Conservation (phyloP, 129 eudicot genomes). For the Lactuca sativa region DNA sequence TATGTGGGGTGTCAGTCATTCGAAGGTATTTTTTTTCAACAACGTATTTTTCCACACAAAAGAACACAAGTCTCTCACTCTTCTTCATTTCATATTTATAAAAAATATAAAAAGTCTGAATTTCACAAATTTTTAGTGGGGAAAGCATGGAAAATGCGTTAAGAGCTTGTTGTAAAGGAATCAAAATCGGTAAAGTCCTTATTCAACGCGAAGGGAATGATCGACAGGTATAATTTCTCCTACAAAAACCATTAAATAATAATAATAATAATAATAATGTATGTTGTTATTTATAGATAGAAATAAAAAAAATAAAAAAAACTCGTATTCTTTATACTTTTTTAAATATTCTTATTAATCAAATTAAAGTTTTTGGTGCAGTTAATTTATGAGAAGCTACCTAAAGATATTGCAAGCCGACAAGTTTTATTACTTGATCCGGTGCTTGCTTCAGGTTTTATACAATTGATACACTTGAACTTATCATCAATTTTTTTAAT, state of each 20-base stretch:
- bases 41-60: slow-evolving; percentile 2
- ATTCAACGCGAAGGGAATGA: slow-evolving; percentile 72
- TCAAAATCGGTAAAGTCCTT: slow-evolving; percentile 88
- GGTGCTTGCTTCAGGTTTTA: slow-evolving; percentile 84
- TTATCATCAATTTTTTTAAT: not conserved
- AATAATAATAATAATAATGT: no score
- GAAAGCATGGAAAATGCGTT: slow-evolving; percentile 99
- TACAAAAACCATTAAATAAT: no score
- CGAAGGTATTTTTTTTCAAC: slow-evolving; percentile 55
- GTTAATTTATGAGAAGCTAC: slow-evolving; percentile 89
- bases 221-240: slow-evolving; percentile 47
- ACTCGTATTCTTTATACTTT: no score
- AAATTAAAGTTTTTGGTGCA: slow-evolving; percentile 25
- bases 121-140: slow-evolving; percentile 47
- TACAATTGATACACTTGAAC: slow-evolving; percentile 3
- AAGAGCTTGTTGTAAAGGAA: slow-evolving; percentile 95
- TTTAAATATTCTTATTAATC: no score
- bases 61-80: not conserved
- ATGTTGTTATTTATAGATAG: no score
- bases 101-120: slow-evolving; percentile 2
- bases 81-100: not conserved
- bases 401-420: slow-evolving; percentile 79
- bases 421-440: slow-evolving; percentile 90
- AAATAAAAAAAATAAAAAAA: no score
- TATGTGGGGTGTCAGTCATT: slow-evolving; percentile 85